Percentiles rank a stretch among this genome's conserved stretches.
These are phyloP conservation scores for Crithidia sp. DNA, from an alignment of 208 protist genomes.

Conservation along the genomic window DNA sequence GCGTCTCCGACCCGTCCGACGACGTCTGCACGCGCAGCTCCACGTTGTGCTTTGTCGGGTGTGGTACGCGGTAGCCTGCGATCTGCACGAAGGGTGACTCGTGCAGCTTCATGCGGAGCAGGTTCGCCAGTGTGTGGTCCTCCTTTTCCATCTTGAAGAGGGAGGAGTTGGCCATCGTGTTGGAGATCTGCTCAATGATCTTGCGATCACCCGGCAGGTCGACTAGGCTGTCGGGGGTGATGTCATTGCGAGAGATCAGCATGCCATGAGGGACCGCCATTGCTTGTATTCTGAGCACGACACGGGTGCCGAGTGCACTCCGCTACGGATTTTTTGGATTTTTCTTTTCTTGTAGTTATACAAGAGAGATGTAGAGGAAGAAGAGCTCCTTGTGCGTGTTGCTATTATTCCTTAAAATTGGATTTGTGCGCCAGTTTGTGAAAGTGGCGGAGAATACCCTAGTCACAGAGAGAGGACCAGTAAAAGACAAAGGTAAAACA, in stretches of 20 bases:
- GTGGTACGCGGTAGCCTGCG: constrained; percentile 89
- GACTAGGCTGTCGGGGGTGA: constrained; percentile 86
- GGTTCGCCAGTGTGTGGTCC: constrained; percentile 90
- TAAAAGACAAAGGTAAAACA: neutral
- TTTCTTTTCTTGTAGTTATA: neutral
- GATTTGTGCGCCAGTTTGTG: no score
- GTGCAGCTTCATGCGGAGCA: constrained; percentile 91
- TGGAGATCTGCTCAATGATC: constrained; percentile 78
- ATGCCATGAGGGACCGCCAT: constrained; percentile 87
- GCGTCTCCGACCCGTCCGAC: constrained; percentile 48
- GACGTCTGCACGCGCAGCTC: constrained; percentile 88
- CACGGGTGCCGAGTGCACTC: no score
- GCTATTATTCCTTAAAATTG: no score
- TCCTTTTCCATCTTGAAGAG: constrained; percentile 91
- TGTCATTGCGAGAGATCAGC: constrained; percentile 93
- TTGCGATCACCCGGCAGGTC: constrained; percentile 86
- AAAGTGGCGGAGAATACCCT: no score
- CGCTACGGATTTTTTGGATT: neutral
- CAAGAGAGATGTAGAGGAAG: no score
- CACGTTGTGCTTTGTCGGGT: constrained; percentile 90
- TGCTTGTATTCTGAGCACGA: neutral
- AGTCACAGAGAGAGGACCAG: neutral
- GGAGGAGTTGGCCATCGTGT: constrained; percentile 85
- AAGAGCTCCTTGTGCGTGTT: no score
- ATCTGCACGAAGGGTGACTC: constrained; percentile 81